These are phyloP conservation scores for Crithidia fasciculata DNA, from an alignment of 208 protist genomes.

Conservation along the genomic window DNA sequence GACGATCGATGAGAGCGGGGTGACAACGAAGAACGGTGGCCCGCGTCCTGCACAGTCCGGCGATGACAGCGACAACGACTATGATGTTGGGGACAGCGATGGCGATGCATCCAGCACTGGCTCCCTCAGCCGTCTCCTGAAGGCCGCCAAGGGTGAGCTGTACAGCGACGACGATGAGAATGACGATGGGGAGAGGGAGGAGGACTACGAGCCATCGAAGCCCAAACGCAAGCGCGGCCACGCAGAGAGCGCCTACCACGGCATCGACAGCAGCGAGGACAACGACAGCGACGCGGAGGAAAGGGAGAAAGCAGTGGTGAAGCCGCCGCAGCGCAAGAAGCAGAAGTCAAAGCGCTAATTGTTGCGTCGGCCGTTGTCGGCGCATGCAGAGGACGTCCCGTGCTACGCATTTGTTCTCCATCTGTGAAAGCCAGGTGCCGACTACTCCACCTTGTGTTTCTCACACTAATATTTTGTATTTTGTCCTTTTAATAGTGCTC, in stretches of 20 bases:
- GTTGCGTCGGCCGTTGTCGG: no score
- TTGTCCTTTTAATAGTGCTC: no score
- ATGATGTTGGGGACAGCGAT: conserved; percentile 27
- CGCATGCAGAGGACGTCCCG: no score
- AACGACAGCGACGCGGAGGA: conserved; percentile 27
- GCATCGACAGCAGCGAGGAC: conserved; percentile 35
- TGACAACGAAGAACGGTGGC: conserved; percentile 30
- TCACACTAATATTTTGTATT: no score
- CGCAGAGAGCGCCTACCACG: conserved; percentile 21
- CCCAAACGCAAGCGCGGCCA: conserved; percentile 17
- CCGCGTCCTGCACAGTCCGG: conserved; percentile 16
- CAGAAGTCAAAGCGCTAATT: conserved; percentile 7
- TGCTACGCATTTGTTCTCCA: no score
- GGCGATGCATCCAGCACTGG: conserved; percentile 29
- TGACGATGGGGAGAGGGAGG: conserved; percentile 14
- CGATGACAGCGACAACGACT: conserved; percentile 29
- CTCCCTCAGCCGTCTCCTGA: conserved; percentile 34
- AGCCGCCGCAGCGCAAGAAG: conserved; percentile 14
- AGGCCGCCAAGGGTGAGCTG: conserved; percentile 24
- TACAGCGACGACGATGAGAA: conserved; percentile 43
- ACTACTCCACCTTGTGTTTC: no score
- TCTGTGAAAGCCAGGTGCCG: no score
- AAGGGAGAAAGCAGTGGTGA: neutral
- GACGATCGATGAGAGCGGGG: conserved; percentile 60
- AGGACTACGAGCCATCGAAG: neutral